Percentiles rank a stretch among this genome's conserved stretches.
phyloP scores from a whole-genome alignment of 2,329 filamentous ascomycete species.

The Pleomassaria siparia region DNA sequence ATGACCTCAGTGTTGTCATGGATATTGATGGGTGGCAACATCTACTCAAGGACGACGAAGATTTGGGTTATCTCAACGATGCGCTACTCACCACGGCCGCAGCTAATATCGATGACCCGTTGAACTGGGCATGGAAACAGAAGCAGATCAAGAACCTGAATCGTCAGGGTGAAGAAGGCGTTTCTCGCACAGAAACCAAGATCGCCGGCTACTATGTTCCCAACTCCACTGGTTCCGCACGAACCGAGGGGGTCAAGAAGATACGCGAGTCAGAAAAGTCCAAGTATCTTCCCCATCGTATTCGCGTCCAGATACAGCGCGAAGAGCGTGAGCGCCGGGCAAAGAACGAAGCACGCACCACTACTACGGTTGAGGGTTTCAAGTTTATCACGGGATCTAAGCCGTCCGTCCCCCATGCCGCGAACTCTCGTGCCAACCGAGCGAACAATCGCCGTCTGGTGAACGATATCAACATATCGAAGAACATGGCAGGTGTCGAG shows the following conservation, averaged over 20 bases:
- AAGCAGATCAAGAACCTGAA: constrained; percentile 72
- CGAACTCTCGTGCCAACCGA: constrained; percentile 88
- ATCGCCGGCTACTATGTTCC: constrained; percentile 77
- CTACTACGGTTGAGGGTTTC: constrained; percentile 38
- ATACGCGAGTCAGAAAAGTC: constrained; percentile 97
- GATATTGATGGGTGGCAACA: constrained; percentile 73
- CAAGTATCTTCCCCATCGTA: constrained; percentile 95
- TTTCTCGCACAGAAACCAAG: constrained; percentile 54
- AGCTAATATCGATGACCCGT: constrained; percentile 58
- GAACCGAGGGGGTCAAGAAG: constrained; percentile 92
- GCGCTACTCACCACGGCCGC: constrained; percentile 51
- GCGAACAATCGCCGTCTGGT: constrained; percentile 94
- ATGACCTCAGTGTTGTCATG: constrained; percentile 63
- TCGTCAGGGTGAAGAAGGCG: constrained; percentile 56
- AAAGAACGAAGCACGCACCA: constrained; percentile 58
- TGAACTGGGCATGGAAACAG: constrained; percentile 70
- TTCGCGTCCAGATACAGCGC: constrained; percentile 88
- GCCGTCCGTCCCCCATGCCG: constrained; percentile 63
- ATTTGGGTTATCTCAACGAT: constrained; percentile 59
- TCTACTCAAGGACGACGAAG: constrained; percentile 69
- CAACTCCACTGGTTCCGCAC: constrained; percentile 80
- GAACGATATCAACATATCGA: constrained; percentile 93
- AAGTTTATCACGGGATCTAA: constrained; percentile 73
- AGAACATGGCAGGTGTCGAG: constrained; percentile 68
- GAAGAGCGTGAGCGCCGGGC: constrained; percentile 85